Base-by-base conservation (phyloP, 2,329 filamentous ascomycete genomes). In the Stachybotrys echinatus region DNA sequence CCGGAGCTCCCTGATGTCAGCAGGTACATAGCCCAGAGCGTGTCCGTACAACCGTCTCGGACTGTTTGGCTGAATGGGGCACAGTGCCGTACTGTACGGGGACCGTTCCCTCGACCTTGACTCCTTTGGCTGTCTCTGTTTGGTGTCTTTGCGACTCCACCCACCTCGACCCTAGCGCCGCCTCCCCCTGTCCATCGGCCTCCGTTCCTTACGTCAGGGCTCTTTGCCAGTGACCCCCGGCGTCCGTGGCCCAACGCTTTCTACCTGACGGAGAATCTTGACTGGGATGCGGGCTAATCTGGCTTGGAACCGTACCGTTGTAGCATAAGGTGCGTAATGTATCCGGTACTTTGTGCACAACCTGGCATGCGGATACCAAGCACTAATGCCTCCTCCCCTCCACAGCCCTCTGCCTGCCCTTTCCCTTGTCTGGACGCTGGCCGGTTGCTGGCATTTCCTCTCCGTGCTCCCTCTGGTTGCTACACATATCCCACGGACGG, bases 201-300 rank as follows among this genome's bases (percentile, higher is more conserved):
- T 56, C 57, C 51, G 56, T 61, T 53, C 60, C 60, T 60, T 62
- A 62, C 60, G 60, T 62, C 60, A 62, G 58, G 57, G 58, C 57
- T 40, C 56, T 49, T 61, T 50, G 52, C 47, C 42, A 60, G 58
- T 55, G 27, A 34, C 27, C 60, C 58, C 57, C 58, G 59, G 59
- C 51, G 52, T 43, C 42, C 46, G 55, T 53, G 56, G 57, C 55
- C 51, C 53, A 57, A 61, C 59, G 54, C 59, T 58, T 61, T 53
- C 55, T 10, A 14, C 27, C 27, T 34, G 27, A 34, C 27, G 27
- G 27, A 34, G 27, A 34, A 34, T 34, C 27, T 34, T 14, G 27
- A 34, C 27, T 34, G 55, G 56, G 54, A 53, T 51, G 52, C 58
- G 27, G 27, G 27, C 27, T 10, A 34, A 34, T 34, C 14, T n/a